A percentile compares a stretch with the other conserved stretches of the same genome.
Evolutionary conservation across 1,284 basidiomycete genomes (phyloP).

Genomic region (Tausonia pullulans): DNA sequence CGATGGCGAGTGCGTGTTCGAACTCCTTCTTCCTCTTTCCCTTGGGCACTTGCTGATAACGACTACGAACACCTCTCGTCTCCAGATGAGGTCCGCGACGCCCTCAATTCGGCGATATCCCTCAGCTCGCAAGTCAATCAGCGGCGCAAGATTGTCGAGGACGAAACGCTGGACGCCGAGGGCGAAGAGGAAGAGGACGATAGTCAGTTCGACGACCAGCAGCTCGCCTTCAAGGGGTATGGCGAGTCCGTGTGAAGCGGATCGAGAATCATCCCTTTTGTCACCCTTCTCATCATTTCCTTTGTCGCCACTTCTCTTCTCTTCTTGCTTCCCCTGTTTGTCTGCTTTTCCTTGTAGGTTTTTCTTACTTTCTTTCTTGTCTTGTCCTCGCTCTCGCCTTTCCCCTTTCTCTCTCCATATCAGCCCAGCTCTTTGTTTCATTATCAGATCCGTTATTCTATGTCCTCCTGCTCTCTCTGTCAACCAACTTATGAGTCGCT

Average conservation of each 20-base stretch:
- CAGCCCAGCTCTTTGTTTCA: too few relatives aligned
- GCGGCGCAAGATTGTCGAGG: not conserved
- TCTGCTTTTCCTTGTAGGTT: too few relatives aligned
- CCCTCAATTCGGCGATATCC: slow-evolving; percentile 1
- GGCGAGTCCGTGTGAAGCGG: not conserved
- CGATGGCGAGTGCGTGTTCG: slow-evolving; percentile 32
- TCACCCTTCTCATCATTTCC: not conserved
- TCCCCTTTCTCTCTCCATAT: too few relatives aligned
- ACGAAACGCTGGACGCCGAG: not conserved
- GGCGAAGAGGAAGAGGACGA: not conserved
- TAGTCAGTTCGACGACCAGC: not conserved
- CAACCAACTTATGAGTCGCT: too few relatives aligned
- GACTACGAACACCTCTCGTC: not conserved
- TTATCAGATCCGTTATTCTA: too few relatives aligned
- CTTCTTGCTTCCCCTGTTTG: not conserved
- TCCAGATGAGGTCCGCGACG: slow-evolving; percentile 1
- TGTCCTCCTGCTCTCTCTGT: too few relatives aligned
- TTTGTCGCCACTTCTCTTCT: not conserved
- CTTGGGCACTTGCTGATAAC: too few relatives aligned
- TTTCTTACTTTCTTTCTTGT: too few relatives aligned
- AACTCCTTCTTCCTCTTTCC: not conserved
- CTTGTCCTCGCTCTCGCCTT: too few relatives aligned
- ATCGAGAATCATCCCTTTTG: not conserved
- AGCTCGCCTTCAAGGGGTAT: not conserved
- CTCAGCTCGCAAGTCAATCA: not conserved